Evolutionary conservation across 352 stramenopile species (phyloP).

Genomic region (Pythium coloratum): DNA sequence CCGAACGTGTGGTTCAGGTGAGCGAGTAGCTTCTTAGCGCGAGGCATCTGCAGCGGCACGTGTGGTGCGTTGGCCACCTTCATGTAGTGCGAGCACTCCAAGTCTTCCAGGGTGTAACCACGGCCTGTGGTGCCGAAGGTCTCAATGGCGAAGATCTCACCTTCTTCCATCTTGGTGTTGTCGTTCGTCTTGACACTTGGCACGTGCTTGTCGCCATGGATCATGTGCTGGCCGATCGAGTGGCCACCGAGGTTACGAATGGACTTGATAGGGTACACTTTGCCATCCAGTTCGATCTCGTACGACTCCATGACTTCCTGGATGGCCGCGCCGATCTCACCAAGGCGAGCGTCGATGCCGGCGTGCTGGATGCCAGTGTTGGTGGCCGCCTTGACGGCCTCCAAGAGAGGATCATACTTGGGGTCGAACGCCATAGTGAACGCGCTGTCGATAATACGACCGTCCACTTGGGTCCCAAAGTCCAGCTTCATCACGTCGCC

Average conservation of each 20-base stretch:
- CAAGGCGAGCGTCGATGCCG: constrained; percentile 93
- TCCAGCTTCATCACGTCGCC: constrained; percentile 97
- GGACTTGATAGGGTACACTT: constrained; percentile 93
- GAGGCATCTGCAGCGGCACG: constrained; percentile 90
- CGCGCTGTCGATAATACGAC: constrained; percentile 95
- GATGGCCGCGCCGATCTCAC: constrained; percentile 94
- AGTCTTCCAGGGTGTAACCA: constrained; percentile 90
- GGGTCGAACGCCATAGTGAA: constrained; percentile 95
- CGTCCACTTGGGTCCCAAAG: constrained; percentile 96
- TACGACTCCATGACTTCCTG: constrained; percentile 98
- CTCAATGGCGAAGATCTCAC: constrained; percentile 97
- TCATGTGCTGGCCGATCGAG: constrained; percentile 96
- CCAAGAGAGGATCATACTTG: constrained; percentile 87
- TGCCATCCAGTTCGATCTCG: constrained; percentile 96
- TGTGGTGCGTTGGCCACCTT: constrained; percentile 96
- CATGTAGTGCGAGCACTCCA: constrained; percentile 98
- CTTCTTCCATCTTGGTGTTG: constrained; percentile 97
- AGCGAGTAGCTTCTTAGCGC: constrained; percentile 93
- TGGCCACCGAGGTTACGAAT: constrained; percentile 99
- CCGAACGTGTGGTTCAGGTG: constrained; percentile 99
- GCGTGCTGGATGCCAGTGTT: constrained; percentile 86
- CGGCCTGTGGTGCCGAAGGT: constrained; percentile 92
- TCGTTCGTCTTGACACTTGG: constrained; percentile 94
- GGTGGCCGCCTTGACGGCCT: constrained; percentile 90
- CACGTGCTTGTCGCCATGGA: constrained; percentile 96